Conservation (phyloP, 768 basidiomycete species). For the Collybia sordida region DNA sequence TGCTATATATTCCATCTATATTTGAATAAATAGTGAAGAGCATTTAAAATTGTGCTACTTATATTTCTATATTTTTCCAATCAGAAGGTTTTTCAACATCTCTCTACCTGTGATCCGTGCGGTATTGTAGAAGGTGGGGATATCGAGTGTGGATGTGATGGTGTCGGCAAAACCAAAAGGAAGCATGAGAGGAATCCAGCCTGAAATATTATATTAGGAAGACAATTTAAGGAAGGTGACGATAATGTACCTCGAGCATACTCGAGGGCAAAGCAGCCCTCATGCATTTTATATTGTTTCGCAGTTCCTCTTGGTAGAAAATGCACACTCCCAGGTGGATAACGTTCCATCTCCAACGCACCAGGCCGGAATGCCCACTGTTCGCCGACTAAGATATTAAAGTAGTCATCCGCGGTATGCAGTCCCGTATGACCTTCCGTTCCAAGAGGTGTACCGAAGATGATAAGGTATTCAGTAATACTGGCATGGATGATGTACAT, state of each 20-base stretch:
- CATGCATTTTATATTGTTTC: slow-evolving; percentile 98
- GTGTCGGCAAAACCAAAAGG: slow-evolving; percentile 91
- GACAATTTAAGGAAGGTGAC: not conserved
- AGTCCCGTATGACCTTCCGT: slow-evolving; percentile 95
- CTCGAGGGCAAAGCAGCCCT: slow-evolving; percentile 94
- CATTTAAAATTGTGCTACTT: slow-evolving; percentile 9
- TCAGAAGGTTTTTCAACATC: slow-evolving; percentile 76
- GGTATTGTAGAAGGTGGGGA: slow-evolving; percentile 80
- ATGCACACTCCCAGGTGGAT: slow-evolving; percentile 83
- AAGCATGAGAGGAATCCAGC: slow-evolving; percentile 97
- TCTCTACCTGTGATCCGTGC: slow-evolving; percentile 77
- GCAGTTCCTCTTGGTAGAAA: slow-evolving; percentile 77
- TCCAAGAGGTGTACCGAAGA: slow-evolving; percentile 94
- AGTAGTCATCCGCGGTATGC: slow-evolving; percentile 97
- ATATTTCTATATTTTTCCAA: slow-evolving; percentile 94
- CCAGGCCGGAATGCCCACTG: slow-evolving; percentile 93
- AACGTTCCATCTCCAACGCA: slow-evolving; percentile 80
- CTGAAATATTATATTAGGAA: slow-evolving; percentile 36
- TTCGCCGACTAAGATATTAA: slow-evolving; percentile 91
- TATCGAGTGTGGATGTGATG: slow-evolving; percentile 86
- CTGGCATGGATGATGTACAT: slow-evolving; percentile 98
- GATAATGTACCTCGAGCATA: slow-evolving; percentile 77
- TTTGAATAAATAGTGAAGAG: too few relatives aligned
- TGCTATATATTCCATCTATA: too few relatives aligned
- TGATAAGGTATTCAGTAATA: slow-evolving; percentile 95